Evolutionary conservation across 2,329 filamentous ascomycete genomes (phyloP).

Genomic region (Colletotrichum eleusines): DNA sequence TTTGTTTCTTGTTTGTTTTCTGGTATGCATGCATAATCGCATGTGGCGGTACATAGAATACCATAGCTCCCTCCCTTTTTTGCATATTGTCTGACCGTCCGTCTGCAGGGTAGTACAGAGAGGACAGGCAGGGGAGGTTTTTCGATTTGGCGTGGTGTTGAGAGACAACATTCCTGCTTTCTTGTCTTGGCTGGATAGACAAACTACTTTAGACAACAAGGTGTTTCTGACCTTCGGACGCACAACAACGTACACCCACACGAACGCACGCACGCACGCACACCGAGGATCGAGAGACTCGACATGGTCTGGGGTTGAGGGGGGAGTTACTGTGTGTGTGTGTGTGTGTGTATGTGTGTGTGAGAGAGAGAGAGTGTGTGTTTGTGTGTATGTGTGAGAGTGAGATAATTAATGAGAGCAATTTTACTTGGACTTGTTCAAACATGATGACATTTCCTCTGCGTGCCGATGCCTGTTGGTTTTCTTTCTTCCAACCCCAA

Average conservation of each 20-base stretch:
- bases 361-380: background rate
- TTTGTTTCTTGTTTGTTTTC: background rate
- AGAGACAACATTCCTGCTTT: constrained; percentile 41
- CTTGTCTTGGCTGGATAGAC: constrained; percentile 29
- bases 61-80: constrained; percentile 18
- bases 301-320: background rate
- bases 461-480: constrained; percentile 17
- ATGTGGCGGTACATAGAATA: constrained; percentile 14
- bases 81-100: constrained; percentile 18
- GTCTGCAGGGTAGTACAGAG: constrained; percentile 30
- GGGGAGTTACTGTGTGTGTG: background rate
- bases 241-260: constrained; percentile 12
- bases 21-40: constrained; percentile 17
- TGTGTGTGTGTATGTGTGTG: too few relatives aligned
- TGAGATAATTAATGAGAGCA: constrained; percentile 14
- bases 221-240: constrained; percentile 4
- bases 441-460: constrained; percentile 12
- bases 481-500: background rate
- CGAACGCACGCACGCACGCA: background rate
- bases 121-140: constrained; percentile 6
- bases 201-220: constrained; percentile 29
- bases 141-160: constrained; percentile 39
- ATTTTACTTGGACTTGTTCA: background rate
- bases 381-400: too few relatives aligned
- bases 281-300: constrained; percentile 8